phyloP scores from a whole-genome alignment of 495 filamentous ascomycete genomes.

The Tuber umbilicatum region DNA sequence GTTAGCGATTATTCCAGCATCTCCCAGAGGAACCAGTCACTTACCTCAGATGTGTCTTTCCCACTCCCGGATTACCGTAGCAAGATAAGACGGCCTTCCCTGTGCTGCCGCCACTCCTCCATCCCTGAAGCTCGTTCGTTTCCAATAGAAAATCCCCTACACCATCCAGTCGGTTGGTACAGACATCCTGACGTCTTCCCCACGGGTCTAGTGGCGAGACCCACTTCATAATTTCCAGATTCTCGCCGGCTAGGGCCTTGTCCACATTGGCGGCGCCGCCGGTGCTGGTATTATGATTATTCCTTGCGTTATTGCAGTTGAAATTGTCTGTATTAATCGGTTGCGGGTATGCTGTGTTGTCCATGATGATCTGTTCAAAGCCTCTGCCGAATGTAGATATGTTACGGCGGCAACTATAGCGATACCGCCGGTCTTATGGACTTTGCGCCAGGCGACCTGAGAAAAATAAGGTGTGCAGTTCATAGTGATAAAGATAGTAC shows the following conservation, averaged over 20 bases:
- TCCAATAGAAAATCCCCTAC: neutral
- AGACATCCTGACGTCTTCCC: neutral
- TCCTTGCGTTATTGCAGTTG: neutral
- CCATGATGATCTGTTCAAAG: too few species aligned
- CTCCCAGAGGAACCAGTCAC: neutral
- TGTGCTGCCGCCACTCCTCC: neutral
- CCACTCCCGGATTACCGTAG: neutral
- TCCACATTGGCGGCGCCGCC: too few species aligned
- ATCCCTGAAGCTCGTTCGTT: neutral
- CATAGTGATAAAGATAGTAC: too few species aligned
- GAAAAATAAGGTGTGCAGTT: too few species aligned
- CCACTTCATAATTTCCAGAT: neutral
- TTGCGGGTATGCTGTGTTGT: too few species aligned
- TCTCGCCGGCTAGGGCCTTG: neutral
- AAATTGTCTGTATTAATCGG: too few species aligned
- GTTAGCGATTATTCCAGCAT: neutral
- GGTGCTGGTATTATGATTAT: neutral
- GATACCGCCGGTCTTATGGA: too few species aligned
- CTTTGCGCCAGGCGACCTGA: too few species aligned
- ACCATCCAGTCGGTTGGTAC: neutral
- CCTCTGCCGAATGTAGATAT: too few species aligned
- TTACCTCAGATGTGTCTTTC: neutral
- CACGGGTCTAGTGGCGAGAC: neutral
- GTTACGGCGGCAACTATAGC: too few species aligned
- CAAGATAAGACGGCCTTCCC: neutral